A percentile compares a stretch with the other conserved stretches of the same genome.
These are phyloP conservation scores for Bonia amplexicaulis DNA, from an alignment of 176 grass and related monocot species.

Conservation along the genomic window DNA sequence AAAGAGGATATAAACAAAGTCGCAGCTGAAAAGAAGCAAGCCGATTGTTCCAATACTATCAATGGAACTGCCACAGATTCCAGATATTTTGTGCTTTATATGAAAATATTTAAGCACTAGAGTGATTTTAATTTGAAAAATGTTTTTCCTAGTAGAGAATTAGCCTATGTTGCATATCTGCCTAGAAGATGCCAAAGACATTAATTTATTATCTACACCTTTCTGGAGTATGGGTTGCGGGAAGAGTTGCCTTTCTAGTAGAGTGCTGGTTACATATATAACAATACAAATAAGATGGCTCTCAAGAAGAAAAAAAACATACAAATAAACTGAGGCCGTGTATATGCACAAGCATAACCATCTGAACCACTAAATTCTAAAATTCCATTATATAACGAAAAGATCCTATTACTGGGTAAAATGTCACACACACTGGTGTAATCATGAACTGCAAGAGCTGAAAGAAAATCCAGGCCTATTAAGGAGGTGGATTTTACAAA, in stretches of 20 bases:
- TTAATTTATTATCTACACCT: not conserved
- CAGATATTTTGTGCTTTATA: not conserved
- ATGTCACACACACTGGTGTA: not conserved
- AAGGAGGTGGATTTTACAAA: not conserved
- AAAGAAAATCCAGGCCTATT: not conserved
- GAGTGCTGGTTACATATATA: not conserved
- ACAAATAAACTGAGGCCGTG: not conserved
- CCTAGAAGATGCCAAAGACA: not conserved
- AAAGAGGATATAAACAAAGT: not conserved
- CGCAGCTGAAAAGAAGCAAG: not conserved
- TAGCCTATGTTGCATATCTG: not conserved
- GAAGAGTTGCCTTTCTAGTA: not conserved
- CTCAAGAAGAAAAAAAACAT: not conserved
- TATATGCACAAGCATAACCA: not conserved
- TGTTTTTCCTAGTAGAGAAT: not conserved
- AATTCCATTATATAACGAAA: not conserved
- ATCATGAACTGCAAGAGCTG: not conserved
- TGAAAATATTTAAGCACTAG: not conserved
- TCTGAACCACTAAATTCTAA: not conserved
- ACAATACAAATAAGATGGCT: not conserved
- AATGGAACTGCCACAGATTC: not conserved
- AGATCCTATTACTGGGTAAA: not conserved
- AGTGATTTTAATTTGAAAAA: not conserved
- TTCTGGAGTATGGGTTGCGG: not conserved
- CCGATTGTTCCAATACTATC: not conserved